phyloP scores from a whole-genome alignment of 495 filamentous ascomycete species.

The Staphylotrichum tortipilum region DNA sequence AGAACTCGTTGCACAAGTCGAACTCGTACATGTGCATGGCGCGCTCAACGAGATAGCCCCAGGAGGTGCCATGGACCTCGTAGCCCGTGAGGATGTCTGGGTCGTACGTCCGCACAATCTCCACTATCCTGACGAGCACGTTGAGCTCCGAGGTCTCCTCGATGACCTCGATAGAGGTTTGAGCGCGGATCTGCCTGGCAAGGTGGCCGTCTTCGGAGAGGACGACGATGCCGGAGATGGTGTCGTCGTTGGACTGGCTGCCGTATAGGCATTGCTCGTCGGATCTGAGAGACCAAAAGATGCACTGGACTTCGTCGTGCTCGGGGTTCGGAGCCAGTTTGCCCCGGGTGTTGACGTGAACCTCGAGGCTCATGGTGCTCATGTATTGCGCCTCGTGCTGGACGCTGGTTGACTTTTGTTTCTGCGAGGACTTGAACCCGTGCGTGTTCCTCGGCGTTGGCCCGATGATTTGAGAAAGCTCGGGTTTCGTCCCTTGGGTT shows the following conservation, averaged over 20 bases:
- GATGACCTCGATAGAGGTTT: conserved; percentile 52
- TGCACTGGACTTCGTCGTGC: conserved; percentile 76
- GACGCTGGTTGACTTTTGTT: conserved; percentile 62
- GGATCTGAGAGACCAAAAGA: conserved; percentile 85
- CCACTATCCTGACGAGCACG: conserved; percentile 69
- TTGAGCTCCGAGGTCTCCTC: conserved; percentile 75
- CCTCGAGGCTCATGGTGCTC: conserved; percentile 90
- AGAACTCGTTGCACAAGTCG: conserved; percentile 82
- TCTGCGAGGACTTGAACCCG: conserved; percentile 84
- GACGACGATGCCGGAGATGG: conserved; percentile 52
- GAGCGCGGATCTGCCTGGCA: conserved; percentile 37
- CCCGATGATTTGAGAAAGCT: conserved; percentile 79
- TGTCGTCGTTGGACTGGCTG: conserved; percentile 29
- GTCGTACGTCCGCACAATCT: conserved; percentile 75
- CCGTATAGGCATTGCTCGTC: conserved; percentile 42
- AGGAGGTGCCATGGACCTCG: conserved; percentile 86
- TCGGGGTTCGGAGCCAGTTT: conserved; percentile 77
- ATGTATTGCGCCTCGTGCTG: conserved; percentile 87
- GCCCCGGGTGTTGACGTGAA: conserved; percentile 88
- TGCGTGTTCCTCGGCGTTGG: conserved; percentile 78
- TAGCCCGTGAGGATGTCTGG: conserved; percentile 94
- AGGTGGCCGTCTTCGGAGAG: conserved; percentile 51
- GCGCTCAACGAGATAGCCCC: conserved; percentile 92
- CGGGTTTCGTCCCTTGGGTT: conserved; percentile 29
- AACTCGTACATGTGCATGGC: conserved; percentile 81